Base-by-base conservation (phyloP, 1,284 basidiomycete genomes). In the Sporisorium exsertum region DNA sequence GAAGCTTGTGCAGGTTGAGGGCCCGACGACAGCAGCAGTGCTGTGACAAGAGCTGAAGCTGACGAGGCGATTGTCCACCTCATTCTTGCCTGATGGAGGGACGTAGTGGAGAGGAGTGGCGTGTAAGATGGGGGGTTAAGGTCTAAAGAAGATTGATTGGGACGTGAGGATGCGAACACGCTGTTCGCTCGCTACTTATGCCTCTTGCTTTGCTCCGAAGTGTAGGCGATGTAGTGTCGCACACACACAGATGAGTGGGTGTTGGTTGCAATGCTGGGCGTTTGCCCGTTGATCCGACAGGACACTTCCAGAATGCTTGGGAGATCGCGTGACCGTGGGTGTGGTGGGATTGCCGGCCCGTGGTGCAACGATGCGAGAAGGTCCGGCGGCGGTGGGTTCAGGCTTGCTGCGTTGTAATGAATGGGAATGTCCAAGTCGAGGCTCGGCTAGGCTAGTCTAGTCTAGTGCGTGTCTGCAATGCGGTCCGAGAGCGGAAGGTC, bases 1-100 rank as follows among this genome's bases (percentile, higher is more conserved):
- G 75, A 77, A 5, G 70, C 75, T 42, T 61, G 54, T 40, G 63
- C 63, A 5, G 27, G 58, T 42, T 62, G 58, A 22, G 63, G 58
- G 3, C 58, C 52, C n/a, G 46, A 43, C 20, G 50, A 49, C 24
- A 77, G 59, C 50, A 77, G 35, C 22, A 55, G 47, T 20, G 66
- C 67, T 32, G 58, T 50, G 16, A 54, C 52, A 6, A 75, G 56
- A 22, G 59, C 58, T 32, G 71, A 62, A 60, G 67, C 63, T 24
- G 66, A 58, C 27, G 65, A 62, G 16, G 61, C 58, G 35, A 64
- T 26, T 22, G 63, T 33, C 49, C 59, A 49, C 55, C 52, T 54
- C 72, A 69, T 69, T 27, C 9, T 55, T 16, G 27, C 12, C 24
- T 22, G 26, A 40, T 5, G 29, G 47, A 42, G 33, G 37, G 26